Conservation (phyloP, 257 asterid species). For the Lithospermum erythrorhizon region DNA sequence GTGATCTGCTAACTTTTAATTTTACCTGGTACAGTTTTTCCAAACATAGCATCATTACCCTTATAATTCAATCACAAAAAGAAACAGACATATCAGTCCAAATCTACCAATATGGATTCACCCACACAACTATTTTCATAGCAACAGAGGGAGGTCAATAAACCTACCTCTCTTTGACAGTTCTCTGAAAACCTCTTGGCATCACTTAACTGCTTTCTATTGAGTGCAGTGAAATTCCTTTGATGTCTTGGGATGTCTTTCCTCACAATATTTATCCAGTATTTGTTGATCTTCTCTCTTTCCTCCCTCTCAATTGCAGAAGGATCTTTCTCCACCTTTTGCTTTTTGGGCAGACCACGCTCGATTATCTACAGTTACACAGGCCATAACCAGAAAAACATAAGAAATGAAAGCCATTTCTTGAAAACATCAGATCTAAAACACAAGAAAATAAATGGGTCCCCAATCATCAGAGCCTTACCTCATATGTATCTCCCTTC, state of each 20-base stretch:
- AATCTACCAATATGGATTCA: background rate
- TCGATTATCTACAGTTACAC: conserved; percentile 77
- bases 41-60: background rate
- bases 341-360: conserved; percentile 74
- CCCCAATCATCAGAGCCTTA: conserved; percentile 17
- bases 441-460: conserved; percentile 3
- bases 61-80: background rate
- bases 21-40: conserved; percentile 51
- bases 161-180: conserved; percentile 93
- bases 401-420: background rate
- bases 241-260: conserved; percentile 93
- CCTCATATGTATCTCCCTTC: conserved; percentile 99
- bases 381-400: conserved; percentile 10
- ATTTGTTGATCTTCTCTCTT: conserved; percentile 57
- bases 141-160: background rate
- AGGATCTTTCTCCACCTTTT: conserved; percentile 75
- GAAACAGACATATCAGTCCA: conserved; percentile 6
- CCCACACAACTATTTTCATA: background rate
- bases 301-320: conserved; percentile 84
- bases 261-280: conserved; percentile 77
- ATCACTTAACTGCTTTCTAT: conserved; percentile 71
- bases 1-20: conserved; percentile 82
- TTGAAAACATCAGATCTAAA: conserved; percentile 9
- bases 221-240: conserved; percentile 51
- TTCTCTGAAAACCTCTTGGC: conserved; percentile 82